A percentile compares a stretch with the other conserved stretches of the same genome.
Evolutionary conservation across 2,329 filamentous ascomycete genomes (phyloP).

Genomic region (Phialophora macrospora): DNA sequence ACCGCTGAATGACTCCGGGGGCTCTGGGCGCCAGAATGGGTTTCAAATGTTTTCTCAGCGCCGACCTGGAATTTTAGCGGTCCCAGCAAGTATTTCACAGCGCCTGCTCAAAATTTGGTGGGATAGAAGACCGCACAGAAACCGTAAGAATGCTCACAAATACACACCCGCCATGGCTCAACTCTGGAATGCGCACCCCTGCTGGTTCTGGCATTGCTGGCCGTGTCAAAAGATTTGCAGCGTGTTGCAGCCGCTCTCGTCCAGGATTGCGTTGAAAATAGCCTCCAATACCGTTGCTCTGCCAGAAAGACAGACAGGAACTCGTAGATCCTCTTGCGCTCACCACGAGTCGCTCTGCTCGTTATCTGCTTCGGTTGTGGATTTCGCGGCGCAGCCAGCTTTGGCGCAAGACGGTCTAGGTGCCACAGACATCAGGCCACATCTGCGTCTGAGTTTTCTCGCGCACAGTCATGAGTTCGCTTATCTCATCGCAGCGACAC

Average conservation of each 20-base stretch:
- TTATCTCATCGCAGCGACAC: slow-evolving; percentile 2
- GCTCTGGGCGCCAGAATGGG: background rate
- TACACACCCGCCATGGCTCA: background rate
- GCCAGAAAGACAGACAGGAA: background rate
- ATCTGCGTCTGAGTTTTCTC: slow-evolving; percentile 4
- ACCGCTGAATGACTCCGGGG: background rate
- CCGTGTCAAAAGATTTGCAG: background rate
- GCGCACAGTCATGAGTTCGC: slow-evolving; percentile 3
- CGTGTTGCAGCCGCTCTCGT: background rate
- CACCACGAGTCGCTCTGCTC: background rate
- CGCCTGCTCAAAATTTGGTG: background rate
- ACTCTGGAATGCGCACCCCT: background rate
- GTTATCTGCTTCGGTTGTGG: background rate
- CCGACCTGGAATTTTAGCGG: background rate
- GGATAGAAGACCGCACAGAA: background rate
- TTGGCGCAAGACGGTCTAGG: background rate
- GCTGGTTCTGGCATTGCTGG: background rate
- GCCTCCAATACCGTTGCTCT: background rate
- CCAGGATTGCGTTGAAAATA: background rate
- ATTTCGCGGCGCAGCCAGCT: background rate
- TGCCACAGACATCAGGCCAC: slow-evolving; percentile 27
- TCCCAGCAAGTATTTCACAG: background rate
- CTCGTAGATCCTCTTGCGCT: background rate
- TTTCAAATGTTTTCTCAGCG: background rate
- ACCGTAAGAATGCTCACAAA: background rate